Conservation (phyloP, 192 early-diverging fungal genomes). For the Backusella tuberculispora region DNA sequence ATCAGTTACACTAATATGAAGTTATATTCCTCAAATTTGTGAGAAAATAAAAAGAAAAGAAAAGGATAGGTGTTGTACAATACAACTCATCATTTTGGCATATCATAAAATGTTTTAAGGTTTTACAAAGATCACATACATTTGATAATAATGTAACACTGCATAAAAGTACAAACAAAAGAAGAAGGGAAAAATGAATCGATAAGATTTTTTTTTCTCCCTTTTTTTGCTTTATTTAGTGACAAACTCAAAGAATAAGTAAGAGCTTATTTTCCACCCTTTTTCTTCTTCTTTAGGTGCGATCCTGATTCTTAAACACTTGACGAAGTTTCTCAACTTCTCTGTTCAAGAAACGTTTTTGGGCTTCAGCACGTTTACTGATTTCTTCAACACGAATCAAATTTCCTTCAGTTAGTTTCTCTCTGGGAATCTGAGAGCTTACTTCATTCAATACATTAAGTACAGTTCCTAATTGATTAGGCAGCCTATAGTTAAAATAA, state of each 20-base stretch:
- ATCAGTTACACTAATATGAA: not conserved
- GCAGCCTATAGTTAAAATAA: conserved; percentile 62
- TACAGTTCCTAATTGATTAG: conserved; percentile 69
- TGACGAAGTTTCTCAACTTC: conserved; percentile 64
- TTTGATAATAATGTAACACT: conserved; percentile 12
- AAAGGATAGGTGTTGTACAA: not conserved
- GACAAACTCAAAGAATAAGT: not conserved
- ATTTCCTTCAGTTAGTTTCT: conserved; percentile 60
- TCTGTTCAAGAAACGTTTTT: conserved; percentile 64
- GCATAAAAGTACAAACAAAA: conserved; percentile 10
- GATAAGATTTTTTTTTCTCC: not conserved
- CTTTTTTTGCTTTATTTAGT: not conserved
- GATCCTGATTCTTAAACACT: conserved; percentile 35
- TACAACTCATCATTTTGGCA: not conserved
- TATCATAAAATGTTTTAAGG: not conserved
- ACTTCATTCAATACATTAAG: conserved; percentile 66
- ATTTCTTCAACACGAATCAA: conserved; percentile 65
- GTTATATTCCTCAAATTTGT: not conserved
- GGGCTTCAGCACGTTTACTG: conserved; percentile 57
- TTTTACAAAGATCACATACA: conserved; percentile 1
- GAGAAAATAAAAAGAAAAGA: not conserved
- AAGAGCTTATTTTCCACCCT: too few relatives aligned
- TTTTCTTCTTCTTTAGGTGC: conserved; percentile 23
- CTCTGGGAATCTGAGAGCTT: conserved; percentile 55
- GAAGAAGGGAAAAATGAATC: not conserved